Conservation (phyloP, 2,329 filamentous ascomycete genomes). For the Teratosphaeria destructans region DNA sequence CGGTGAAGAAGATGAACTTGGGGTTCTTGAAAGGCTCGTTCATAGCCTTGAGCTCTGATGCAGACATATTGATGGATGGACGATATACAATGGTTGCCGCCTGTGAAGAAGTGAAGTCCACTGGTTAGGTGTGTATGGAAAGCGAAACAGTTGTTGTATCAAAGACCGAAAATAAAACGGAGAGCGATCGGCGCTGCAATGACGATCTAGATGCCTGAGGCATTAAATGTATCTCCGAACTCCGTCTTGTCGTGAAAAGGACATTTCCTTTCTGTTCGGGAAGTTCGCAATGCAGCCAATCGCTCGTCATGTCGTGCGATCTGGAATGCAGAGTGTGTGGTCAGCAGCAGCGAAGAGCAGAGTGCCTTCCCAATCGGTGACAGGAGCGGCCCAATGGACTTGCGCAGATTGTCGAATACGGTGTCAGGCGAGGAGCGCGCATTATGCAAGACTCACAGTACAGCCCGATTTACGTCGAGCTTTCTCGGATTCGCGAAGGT, state of each 20-base stretch:
- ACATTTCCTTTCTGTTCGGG: background rate
- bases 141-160: background rate
- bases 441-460: background rate
- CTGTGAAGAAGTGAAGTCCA: too few species aligned
- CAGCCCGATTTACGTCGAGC: background rate
- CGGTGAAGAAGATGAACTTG: constrained; percentile 95
- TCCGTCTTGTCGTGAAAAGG: background rate
- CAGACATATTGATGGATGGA: background rate
- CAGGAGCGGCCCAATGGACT: background rate
- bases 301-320: background rate
- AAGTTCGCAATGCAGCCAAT: background rate
- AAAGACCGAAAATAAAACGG: background rate
- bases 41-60: constrained; percentile 34
- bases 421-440: background rate
- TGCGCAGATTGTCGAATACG: background rate
- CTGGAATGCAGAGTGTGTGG: background rate
- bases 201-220: background rate
- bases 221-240: background rate
- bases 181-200: background rate
- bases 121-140: background rate
- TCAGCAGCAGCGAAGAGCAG: background rate
- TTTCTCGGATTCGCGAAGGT: background rate
- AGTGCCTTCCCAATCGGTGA: background rate
- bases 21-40: constrained; percentile 47
- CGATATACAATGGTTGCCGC: too few species aligned